These are phyloP conservation scores for Pseudodiploospora longispora DNA, from an alignment of 2,329 filamentous ascomycete species.

Conservation along the genomic window DNA sequence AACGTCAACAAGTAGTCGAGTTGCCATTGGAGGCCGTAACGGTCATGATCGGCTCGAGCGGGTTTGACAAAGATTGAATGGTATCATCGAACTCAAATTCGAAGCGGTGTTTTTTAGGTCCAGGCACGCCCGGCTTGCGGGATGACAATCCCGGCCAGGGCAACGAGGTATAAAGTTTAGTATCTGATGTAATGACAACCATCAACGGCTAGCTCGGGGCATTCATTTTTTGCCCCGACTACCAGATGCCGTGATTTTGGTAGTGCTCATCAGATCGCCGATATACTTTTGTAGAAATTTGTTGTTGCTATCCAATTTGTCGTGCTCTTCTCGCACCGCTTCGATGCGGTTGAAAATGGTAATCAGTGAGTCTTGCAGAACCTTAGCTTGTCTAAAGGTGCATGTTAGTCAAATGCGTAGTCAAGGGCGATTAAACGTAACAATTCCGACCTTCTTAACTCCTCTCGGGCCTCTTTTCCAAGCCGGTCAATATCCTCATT, in stretches of 20 bases:
- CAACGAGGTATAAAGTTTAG: too few relatives aligned
- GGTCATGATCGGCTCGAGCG: too few relatives aligned
- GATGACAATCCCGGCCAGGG: too few relatives aligned
- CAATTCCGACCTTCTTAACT: slow-evolving; percentile 46
- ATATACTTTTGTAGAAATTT: slow-evolving; percentile 98
- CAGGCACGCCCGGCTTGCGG: too few relatives aligned
- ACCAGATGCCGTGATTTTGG: slow-evolving; percentile 57
- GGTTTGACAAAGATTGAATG: too few relatives aligned
- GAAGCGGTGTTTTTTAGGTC: too few relatives aligned
- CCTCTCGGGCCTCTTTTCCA: slow-evolving; percentile 69
- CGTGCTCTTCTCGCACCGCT: slow-evolving; percentile 86
- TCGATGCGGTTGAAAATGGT: slow-evolving; percentile 91
- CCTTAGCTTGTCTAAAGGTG: slow-evolving; percentile 67
- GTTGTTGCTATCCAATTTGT: slow-evolving; percentile 95
- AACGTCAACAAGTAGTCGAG: too few relatives aligned
- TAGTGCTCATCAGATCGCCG: slow-evolving; percentile 86
- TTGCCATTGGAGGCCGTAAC: too few relatives aligned
- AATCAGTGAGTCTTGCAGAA: slow-evolving; percentile 79
- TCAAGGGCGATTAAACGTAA: background rate
- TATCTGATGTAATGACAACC: too few relatives aligned
- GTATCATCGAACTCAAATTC: too few relatives aligned
- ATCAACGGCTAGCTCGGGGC: too few relatives aligned
- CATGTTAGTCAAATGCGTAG: background rate
- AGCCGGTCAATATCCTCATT: slow-evolving; percentile 86
- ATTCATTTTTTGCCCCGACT: slow-evolving; percentile 46